A percentile compares a stretch with the other conserved stretches of the same genome.
These are phyloP conservation scores for Trametes pubescens DNA, from an alignment of 1,284 basidiomycete species.

Conservation along the genomic window DNA sequence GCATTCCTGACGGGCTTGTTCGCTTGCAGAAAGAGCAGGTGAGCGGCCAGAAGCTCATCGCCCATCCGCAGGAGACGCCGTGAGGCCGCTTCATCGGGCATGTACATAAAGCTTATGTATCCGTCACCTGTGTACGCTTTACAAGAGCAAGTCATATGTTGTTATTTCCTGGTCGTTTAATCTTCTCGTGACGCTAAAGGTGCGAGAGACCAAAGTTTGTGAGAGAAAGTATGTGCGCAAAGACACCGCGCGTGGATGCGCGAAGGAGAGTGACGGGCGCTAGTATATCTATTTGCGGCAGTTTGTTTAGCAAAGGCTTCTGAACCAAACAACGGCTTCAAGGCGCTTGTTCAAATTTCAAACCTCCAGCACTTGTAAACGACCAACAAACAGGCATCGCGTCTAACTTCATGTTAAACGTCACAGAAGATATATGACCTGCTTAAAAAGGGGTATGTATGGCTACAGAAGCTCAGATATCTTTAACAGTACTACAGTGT, in stretches of 20 bases:
- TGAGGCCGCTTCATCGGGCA: neutral
- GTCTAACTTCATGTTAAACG: too few species aligned
- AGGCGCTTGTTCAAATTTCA: neutral
- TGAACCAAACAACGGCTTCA: constrained; percentile 19
- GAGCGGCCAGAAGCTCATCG: constrained; percentile 61
- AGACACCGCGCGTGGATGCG: constrained; percentile 44
- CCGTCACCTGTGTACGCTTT: too few species aligned
- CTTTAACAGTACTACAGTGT: too few species aligned
- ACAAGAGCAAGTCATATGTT: too few species aligned
- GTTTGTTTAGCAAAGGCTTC: constrained; percentile 24
- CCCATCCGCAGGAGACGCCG: constrained; percentile 52
- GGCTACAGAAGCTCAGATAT: too few species aligned
- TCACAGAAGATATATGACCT: too few species aligned
- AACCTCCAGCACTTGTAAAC: neutral
- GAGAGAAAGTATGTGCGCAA: constrained; percentile 12
- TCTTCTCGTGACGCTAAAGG: too few species aligned
- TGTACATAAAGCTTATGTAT: neutral
- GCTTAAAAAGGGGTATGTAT: too few species aligned
- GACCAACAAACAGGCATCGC: neutral
- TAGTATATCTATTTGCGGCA: constrained; percentile 22
- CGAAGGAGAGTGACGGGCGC: too few species aligned
- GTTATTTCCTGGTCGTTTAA: too few species aligned
- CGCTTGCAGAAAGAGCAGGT: constrained; percentile 50
- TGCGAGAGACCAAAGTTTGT: neutral
- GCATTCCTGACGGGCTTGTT: constrained; percentile 53